Evolutionary conservation across 2,329 filamentous ascomycete genomes (phyloP).

Genomic region (Juglanconis oblonga): DNA sequence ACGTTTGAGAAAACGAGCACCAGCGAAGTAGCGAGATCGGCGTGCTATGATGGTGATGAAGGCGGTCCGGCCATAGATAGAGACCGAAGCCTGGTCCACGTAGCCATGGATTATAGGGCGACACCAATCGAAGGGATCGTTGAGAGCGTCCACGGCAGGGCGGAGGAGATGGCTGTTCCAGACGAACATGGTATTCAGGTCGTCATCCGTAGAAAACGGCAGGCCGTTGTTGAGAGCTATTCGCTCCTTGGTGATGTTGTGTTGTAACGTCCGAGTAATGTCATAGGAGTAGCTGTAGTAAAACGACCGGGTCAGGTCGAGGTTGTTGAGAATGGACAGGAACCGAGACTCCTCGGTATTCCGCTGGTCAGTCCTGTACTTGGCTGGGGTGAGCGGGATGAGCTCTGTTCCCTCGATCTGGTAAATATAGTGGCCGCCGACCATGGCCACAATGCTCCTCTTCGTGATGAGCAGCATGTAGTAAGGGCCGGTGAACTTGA

Average conservation of each 20-base stretch:
- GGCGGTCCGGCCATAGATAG: conserved; percentile 82
- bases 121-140: conserved; percentile 92
- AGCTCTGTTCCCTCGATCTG: conserved; percentile 93
- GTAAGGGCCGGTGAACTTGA: conserved; percentile 90
- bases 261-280: conserved; percentile 85
- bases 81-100: conserved; percentile 83
- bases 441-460: conserved; percentile 90
- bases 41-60: conserved; percentile 94
- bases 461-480: conserved; percentile 98
- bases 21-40: conserved; percentile 88
- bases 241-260: conserved; percentile 84
- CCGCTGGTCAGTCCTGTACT: conserved; percentile 70
- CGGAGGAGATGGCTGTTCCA: conserved; percentile 91
- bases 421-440: conserved; percentile 94
- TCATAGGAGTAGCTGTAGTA: conserved; percentile 99
- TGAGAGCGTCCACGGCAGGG: conserved; percentile 67
- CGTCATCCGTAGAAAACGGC: conserved; percentile 54
- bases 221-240: conserved; percentile 64
- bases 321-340: conserved; percentile 80
- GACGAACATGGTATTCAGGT: conserved; percentile 94
- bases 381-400: conserved; percentile 76
- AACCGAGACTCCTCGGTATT: conserved; percentile 90
- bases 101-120: conserved; percentile 94
- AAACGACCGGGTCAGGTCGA: conserved; percentile 87
- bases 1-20: conserved; percentile 89